Percentiles rank a stretch among this genome's conserved stretches.
These are phyloP conservation scores for Malassezia restricta DNA, from an alignment of 1,284 basidiomycete species.

Conservation along the genomic window DNA sequence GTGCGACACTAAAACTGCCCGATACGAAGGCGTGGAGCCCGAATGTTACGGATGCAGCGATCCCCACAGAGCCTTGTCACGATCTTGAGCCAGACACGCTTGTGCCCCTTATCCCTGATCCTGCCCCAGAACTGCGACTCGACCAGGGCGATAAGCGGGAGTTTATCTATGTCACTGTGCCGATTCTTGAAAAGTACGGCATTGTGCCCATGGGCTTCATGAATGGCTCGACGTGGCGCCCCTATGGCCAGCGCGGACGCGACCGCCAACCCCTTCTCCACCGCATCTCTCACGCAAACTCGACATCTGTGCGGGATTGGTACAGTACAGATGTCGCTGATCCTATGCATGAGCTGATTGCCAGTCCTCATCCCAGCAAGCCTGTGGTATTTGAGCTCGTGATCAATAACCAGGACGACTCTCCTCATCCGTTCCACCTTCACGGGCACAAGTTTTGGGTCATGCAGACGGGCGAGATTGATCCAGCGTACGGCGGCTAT, in stretches of 20 bases:
- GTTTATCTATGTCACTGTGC: constrained; percentile 14
- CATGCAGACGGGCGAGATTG: constrained; percentile 37
- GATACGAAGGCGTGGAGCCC: constrained; percentile 47
- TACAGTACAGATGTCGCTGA: neutral
- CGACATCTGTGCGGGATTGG: neutral
- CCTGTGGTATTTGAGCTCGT: constrained; percentile 38
- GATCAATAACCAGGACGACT: constrained; percentile 47
- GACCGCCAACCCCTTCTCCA: constrained; percentile 11
- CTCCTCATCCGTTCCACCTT: constrained; percentile 50
- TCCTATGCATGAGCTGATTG: constrained; percentile 16
- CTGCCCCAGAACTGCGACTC: constrained; percentile 11
- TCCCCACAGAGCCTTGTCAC: constrained; percentile 16
- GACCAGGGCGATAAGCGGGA: constrained; percentile 12
- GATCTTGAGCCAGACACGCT: constrained; percentile 14
- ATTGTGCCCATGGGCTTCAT: constrained; percentile 18
- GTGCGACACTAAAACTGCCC: constrained; percentile 19
- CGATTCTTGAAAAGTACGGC: constrained; percentile 11
- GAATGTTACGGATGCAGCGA: constrained; percentile 22
- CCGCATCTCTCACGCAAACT: constrained; percentile 1
- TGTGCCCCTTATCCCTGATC: constrained; percentile 13
- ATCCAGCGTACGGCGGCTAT: constrained; percentile 1
- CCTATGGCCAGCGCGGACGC: constrained; percentile 9
- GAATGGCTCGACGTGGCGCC: constrained; percentile 15
- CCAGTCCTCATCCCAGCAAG: constrained; percentile 19
- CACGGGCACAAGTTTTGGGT: constrained; percentile 48